These are phyloP conservation scores for Wickerhamiella occidentalis DNA, from an alignment of 805 yeast genomes.

Conservation along the genomic window DNA sequence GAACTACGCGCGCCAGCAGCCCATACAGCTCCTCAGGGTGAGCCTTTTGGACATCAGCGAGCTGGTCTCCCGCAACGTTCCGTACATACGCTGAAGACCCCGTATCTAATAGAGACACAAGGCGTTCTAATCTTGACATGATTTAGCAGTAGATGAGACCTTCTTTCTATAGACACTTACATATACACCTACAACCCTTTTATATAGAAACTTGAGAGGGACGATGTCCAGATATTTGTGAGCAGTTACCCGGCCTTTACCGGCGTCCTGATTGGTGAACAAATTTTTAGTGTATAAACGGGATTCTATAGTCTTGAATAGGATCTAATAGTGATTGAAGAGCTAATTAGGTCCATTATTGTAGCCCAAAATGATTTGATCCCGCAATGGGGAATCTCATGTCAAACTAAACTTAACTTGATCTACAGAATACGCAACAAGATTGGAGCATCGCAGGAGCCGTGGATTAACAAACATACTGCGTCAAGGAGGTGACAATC, in stretches of 20 bases:
- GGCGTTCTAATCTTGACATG: slow-evolving; percentile 26
- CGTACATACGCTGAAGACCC: slow-evolving; percentile 91
- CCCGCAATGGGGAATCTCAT: too few species aligned
- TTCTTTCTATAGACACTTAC: background rate
- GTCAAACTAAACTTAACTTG: too few species aligned
- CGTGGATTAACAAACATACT: too few species aligned
- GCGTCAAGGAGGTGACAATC: too few species aligned
- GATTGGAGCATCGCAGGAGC: too few species aligned
- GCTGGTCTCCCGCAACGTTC: slow-evolving; percentile 93
- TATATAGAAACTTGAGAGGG: slow-evolving; percentile 1
- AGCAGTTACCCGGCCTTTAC: slow-evolving; percentile 10
- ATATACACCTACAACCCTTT: slow-evolving; percentile 4
- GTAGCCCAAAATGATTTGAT: too few species aligned
- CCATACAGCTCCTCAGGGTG: slow-evolving; percentile 89
- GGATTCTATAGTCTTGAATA: too few species aligned
- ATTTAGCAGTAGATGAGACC: background rate
- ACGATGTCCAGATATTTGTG: background rate
- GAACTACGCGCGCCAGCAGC: slow-evolving; percentile 77
- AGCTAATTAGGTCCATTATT: too few species aligned
- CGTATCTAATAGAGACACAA: slow-evolving; percentile 53
- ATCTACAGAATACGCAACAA: too few species aligned
- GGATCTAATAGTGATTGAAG: too few species aligned
- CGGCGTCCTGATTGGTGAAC: background rate
- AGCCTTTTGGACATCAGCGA: slow-evolving; percentile 82
- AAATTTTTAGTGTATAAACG: too few species aligned